Conservation (phyloP, 371 early-diverging fungal genomes). For the Syncephalis plumigaleata region DNA sequence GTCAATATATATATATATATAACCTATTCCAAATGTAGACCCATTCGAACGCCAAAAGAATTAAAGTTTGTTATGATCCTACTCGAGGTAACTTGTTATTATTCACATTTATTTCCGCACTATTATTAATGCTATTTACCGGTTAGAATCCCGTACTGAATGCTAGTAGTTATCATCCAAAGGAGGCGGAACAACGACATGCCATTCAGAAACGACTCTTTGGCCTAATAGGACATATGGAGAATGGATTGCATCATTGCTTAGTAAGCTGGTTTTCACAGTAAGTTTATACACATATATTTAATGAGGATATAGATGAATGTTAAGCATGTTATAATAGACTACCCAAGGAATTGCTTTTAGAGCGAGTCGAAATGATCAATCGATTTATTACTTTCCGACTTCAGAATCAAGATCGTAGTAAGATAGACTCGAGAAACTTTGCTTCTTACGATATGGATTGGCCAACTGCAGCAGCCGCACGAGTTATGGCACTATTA, state of each 20-base stretch:
- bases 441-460: slow-evolving; percentile 46
- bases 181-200: slow-evolving; percentile 49
- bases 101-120: neutral
- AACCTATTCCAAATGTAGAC: slow-evolving; percentile 5
- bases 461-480: slow-evolving; percentile 72
- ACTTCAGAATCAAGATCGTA: slow-evolving; percentile 33
- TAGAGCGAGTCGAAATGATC: slow-evolving; percentile 53
- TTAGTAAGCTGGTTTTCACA: slow-evolving; percentile 61
- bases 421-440: slow-evolving; percentile 13
- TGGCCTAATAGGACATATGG: slow-evolving; percentile 52
- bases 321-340: slow-evolving; percentile 13
- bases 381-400: slow-evolving; percentile 67
- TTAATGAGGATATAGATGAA: neutral
- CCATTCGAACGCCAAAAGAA: slow-evolving; percentile 29
- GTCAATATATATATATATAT: slow-evolving; percentile 1
- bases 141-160: slow-evolving; percentile 44
- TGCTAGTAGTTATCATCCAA: slow-evolving; percentile 37
- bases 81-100: slow-evolving; percentile 37
- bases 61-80: slow-evolving; percentile 67
- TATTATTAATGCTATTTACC: neutral
- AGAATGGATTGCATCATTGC: slow-evolving; percentile 58
- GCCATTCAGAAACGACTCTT: slow-evolving; percentile 47
- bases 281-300: slow-evolving; percentile 8
- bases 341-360: slow-evolving; percentile 36
- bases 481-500: slow-evolving; percentile 72